Evolutionary conservation across 176 grass and related monocot genomes (phyloP), one percentile per base, ranked within the genome.

Genomic region (Areca catechu): DNA sequence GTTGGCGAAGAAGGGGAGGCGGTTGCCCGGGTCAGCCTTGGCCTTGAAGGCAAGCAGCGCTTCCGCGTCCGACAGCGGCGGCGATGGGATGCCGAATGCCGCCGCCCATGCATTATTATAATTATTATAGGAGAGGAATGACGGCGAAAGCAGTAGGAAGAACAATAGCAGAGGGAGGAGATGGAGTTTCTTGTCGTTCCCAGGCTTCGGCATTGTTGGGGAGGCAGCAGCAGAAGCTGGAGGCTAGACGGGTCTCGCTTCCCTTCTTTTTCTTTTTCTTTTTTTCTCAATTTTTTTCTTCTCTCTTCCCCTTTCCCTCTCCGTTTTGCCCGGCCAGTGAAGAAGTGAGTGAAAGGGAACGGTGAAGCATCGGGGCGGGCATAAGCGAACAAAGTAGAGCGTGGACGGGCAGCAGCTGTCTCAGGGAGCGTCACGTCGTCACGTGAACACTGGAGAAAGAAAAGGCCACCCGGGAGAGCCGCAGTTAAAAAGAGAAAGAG

Each of bases 31-130:
- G 54, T 88, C 93, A 5, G 93, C 93, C 24, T 77, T 79, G 72
- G 83, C 70, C 58, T 91, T 83, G 83, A 97, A 97, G 12, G 71
- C 74, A 17, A 83, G 52, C 4, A 97, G 77, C 0, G 71, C 47
- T 4, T 29, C 48, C 2, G 69, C 54, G 14, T 81, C 78, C 43
- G 60, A 20, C 29, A 29, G n/a, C 56, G 63, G 6, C 7, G 25
- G 56, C 51, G 57, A 43, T 19, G 51, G 37, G 15, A 4, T 21
- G 0, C 24, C 15, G 64, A n/a, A 52, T 22, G 71, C 18, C 4
- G 71, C 18, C 4, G 1, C 19, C 6, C 49, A 58, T 54, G 66
- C 9, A 16, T n/a, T 12, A n/a, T 34, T 7, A 51, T 22, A 4
- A 23, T 51, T 23, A 20, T 43, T 43, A 43, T 12, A 56, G 14